Percentiles rank a stretch among this genome's conserved stretches.
phyloP scores from a whole-genome alignment of 768 basidiomycete species.

The Cystofilobasidium macerans region DNA sequence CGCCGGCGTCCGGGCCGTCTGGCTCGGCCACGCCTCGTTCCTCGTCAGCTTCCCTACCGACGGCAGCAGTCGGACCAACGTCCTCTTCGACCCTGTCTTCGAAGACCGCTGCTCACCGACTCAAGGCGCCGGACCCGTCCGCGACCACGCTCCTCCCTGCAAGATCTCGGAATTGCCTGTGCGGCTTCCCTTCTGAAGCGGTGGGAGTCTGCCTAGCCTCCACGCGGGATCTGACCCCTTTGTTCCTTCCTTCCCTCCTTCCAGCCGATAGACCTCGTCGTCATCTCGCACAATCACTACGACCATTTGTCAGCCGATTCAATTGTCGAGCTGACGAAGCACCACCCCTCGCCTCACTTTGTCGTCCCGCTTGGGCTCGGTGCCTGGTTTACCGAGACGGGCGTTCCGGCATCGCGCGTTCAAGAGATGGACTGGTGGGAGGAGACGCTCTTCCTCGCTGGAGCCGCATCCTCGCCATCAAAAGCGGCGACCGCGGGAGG shows the following conservation, averaged over 20 bases:
- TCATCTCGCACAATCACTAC: slow-evolving; percentile 24
- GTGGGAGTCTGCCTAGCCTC: too few relatives aligned
- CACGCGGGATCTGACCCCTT: neutral
- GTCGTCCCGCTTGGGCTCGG: slow-evolving; percentile 21
- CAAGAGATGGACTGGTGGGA: slow-evolving; percentile 25
- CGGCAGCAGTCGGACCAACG: neutral
- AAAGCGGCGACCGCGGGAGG: neutral
- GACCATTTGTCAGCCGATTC: slow-evolving; percentile 16
- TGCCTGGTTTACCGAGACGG: slow-evolving; percentile 12
- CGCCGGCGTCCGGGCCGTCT: neutral
- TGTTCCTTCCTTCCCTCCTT: neutral
- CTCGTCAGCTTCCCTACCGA: slow-evolving; percentile 4
- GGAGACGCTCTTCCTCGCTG: slow-evolving; percentile 7
- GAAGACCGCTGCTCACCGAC: slow-evolving; percentile 21
- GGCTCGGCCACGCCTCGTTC: slow-evolving; percentile 23
- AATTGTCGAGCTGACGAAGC: neutral
- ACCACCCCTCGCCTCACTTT: slow-evolving; percentile 6
- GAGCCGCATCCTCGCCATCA: neutral
- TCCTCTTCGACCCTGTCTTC: slow-evolving; percentile 25
- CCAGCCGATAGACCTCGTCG: slow-evolving; percentile 23
- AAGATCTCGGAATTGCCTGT: slow-evolving; percentile 17
- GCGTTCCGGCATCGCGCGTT: slow-evolving; percentile 5
- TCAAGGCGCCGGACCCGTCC: slow-evolving; percentile 10
- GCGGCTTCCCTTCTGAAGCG: neutral
- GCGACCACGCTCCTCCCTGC: slow-evolving; percentile 11